Conservation (phyloP, 2,329 filamentous ascomycete genomes). For the Ophidiomyces ophidiicola region DNA sequence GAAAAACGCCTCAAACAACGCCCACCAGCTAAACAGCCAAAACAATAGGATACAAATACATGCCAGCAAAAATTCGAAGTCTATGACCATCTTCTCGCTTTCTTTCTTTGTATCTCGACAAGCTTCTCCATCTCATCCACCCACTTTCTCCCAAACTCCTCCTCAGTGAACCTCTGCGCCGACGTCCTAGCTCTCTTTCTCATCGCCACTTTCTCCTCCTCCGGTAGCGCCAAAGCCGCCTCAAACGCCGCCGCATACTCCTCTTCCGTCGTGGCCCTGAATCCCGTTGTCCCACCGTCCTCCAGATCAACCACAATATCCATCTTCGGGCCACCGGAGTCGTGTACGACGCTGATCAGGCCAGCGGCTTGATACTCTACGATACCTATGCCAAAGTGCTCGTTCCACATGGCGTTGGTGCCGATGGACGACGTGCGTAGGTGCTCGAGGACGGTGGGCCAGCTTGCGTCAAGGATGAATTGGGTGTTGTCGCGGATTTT, state of each 20-base stretch:
- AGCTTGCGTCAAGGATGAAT: constrained; percentile 81
- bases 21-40: background rate
- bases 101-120: constrained; percentile 37
- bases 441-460: constrained; percentile 74
- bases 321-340: constrained; percentile 81
- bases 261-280: constrained; percentile 64
- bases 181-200: constrained; percentile 63
- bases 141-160: constrained; percentile 73
- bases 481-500: constrained; percentile 71
- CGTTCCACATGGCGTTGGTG: constrained; percentile 99
- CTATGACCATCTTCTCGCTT: constrained; percentile 1
- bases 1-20: background rate
- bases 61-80: too few species aligned
- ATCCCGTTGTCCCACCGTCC: constrained; percentile 70
- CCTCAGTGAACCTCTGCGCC: constrained; percentile 74
- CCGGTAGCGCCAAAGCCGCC: constrained; percentile 55
- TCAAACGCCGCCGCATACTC: constrained; percentile 75
- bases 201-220: constrained; percentile 57
- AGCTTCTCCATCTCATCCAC: constrained; percentile 59
- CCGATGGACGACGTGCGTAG: constrained; percentile 66
- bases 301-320: constrained; percentile 81
- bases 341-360: constrained; percentile 80
- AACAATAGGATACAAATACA: background rate
- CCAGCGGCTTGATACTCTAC: constrained; percentile 97
- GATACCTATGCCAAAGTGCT: constrained; percentile 96